Percentiles rank a stretch among this genome's conserved stretches.
Conservation (phyloP, 768 basidiomycete species). For the Auriscalpium vulgare region DNA sequence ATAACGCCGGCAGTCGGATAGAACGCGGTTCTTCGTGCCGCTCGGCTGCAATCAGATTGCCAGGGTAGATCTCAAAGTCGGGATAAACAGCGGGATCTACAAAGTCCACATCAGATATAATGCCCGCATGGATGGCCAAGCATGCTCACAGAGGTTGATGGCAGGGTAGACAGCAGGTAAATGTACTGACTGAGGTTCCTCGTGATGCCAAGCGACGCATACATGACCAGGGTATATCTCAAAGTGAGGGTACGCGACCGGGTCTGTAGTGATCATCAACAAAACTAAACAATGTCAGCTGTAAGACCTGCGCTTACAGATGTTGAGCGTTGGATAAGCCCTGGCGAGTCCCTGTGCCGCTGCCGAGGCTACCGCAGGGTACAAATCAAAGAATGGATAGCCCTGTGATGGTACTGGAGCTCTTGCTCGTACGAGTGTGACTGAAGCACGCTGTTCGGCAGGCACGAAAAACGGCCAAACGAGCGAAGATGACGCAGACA, state of each 20-base stretch:
- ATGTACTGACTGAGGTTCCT: not conserved
- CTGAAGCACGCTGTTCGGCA: not conserved
- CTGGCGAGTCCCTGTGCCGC: slow-evolving; percentile 1
- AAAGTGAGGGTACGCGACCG: slow-evolving; percentile 29
- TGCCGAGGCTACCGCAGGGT: not conserved
- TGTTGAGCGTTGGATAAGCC: slow-evolving; percentile 17
- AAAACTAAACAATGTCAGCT: slow-evolving; percentile 16
- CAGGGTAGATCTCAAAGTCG: not conserved
- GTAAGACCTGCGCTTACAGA: slow-evolving; percentile 13
- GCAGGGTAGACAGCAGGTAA: slow-evolving; percentile 10
- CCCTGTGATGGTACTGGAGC: not conserved
- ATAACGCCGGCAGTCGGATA: not conserved
- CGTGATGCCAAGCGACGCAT: not conserved
- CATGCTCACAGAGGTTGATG: slow-evolving; percentile 12
- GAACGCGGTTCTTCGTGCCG: not conserved
- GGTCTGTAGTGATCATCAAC: slow-evolving; percentile 12
- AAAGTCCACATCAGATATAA: too few relatives aligned
- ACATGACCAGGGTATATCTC: slow-evolving; percentile 16
- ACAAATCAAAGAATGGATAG: not conserved
- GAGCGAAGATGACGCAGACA: slow-evolving; percentile 6
- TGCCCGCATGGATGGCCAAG: not conserved
- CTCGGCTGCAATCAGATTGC: not conserved
- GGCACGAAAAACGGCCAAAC: slow-evolving; percentile 10
- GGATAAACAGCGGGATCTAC: not conserved
- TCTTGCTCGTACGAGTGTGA: not conserved